These are phyloP conservation scores for Arbutus unedo DNA, from an alignment of 148 eudicot species.

Conservation along the genomic window DNA sequence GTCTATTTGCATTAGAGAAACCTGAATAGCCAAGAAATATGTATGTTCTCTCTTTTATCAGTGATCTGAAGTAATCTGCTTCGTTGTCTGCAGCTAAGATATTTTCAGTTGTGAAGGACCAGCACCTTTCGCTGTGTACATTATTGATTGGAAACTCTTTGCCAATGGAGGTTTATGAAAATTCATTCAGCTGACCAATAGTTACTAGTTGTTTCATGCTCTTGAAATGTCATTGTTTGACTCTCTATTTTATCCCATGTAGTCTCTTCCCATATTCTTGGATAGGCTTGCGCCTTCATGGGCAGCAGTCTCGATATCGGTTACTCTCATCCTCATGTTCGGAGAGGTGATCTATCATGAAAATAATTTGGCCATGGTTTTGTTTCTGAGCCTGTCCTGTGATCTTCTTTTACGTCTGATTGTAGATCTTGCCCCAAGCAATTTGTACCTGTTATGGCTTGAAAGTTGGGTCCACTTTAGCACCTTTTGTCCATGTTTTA, in stretches of 20 bases:
- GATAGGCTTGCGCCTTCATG: slow-evolving; percentile 93
- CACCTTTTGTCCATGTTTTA: slow-evolving; percentile 82
- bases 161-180: slow-evolving; percentile 86
- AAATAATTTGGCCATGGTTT: not conserved
- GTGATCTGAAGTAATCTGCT: slow-evolving; percentile 1
- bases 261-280: slow-evolving; percentile 92
- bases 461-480: slow-evolving; percentile 80
- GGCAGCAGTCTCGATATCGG: slow-evolving; percentile 86
- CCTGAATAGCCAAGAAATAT: not conserved
- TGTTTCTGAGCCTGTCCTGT: not conserved
- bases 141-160: slow-evolving; percentile 88
- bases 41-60: not conserved
- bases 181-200: not conserved
- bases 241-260: not conserved
- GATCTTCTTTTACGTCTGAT: slow-evolving; percentile 9
- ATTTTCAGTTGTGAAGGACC: slow-evolving; percentile 95
- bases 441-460: slow-evolving; percentile 94
- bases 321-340: slow-evolving; percentile 95
- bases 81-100: slow-evolving; percentile 71
- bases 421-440: slow-evolving; percentile 70
- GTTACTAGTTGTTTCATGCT: not conserved
- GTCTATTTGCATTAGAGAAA: not conserved
- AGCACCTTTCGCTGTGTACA: slow-evolving; percentile 90
- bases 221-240: not conserved
- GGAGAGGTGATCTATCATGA: slow-evolving; percentile 64